Evolutionary conservation across 202 grass and related monocot genomes (phyloP).

Genomic region (Panicum hallii): DNA sequence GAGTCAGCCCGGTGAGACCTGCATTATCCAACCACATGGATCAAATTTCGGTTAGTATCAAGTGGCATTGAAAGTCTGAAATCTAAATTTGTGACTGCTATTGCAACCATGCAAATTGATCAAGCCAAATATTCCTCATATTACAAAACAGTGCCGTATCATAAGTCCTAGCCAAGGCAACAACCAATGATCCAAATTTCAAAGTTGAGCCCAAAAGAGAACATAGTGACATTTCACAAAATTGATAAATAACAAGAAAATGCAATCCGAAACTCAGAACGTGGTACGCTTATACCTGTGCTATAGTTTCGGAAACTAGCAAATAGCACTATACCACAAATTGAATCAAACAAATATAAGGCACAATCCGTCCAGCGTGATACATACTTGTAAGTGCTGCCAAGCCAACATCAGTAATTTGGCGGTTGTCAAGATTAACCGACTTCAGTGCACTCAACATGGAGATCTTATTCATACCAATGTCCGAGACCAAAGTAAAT

Average conservation of each 20-base stretch:
- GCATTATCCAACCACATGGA: constrained; percentile 29
- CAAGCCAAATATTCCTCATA: not conserved
- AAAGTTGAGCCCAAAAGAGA: constrained; percentile 7
- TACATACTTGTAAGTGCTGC: constrained; percentile 73
- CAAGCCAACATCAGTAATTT: constrained; percentile 93
- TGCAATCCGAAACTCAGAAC: constrained; percentile 1
- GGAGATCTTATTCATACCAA: constrained; percentile 78
- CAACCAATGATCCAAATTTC: constrained; percentile 16
- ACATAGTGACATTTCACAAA: not conserved
- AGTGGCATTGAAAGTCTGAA: not conserved
- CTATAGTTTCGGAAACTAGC: not conserved
- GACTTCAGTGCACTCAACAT: constrained; percentile 70
- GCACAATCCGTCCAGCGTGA: not conserved
- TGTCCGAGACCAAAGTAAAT: constrained; percentile 84
- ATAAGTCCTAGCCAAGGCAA: not conserved
- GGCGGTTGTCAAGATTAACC: constrained; percentile 85
- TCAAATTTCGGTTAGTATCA: constrained; percentile 23
- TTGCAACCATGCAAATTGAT: constrained; percentile 19
- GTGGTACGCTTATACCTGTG: not conserved
- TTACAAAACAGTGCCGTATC: not conserved
- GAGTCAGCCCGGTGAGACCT: constrained; percentile 92
- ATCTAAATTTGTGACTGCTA: not conserved
- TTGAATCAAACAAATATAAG: constrained; percentile 19
- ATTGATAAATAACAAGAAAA: constrained; percentile 14
- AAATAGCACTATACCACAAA: not conserved